Conservation (phyloP, 2,329 filamentous ascomycete species). For the Ascochyta lentis region DNA sequence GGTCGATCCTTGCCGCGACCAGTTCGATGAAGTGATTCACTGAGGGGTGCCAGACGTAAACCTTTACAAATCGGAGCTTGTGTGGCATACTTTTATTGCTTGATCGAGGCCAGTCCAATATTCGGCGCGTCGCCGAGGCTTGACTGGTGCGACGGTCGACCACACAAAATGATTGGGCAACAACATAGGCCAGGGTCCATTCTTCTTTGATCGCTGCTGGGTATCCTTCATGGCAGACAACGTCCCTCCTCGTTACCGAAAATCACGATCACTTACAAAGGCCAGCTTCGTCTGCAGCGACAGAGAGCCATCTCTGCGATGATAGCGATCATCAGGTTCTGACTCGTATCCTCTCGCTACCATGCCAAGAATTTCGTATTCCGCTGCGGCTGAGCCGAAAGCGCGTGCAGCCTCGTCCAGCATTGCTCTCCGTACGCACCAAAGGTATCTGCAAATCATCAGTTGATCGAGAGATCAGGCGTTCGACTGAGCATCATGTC, state of each 20-base stretch:
- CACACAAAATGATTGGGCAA: constrained; percentile 12
- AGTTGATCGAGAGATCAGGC: neutral
- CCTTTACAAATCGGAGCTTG: neutral
- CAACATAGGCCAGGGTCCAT: constrained; percentile 8
- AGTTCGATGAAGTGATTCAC: neutral
- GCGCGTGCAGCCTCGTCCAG: constrained; percentile 9
- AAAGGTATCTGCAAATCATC: neutral
- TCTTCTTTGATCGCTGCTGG: constrained; percentile 6
- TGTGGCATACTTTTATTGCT: neutral
- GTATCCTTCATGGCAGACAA: neutral
- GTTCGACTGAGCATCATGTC: constrained; percentile 30
- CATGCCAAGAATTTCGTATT: constrained; percentile 18
- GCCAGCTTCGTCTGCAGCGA: neutral
- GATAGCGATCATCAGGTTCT: neutral
- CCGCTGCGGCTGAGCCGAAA: constrained; percentile 17
- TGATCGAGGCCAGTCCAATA: neutral
- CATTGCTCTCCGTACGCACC: constrained; percentile 1
- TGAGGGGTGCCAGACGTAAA: no score
- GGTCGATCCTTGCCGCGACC: neutral
- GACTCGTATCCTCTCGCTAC: constrained; percentile 4
- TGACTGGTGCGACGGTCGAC: constrained; percentile 1
- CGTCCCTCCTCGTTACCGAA: neutral
- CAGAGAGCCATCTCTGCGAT: neutral
- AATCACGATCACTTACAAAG: neutral
- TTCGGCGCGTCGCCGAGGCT: constrained; percentile 7